A percentile compares a stretch with the other conserved stretches of the same genome.
phyloP scores from a whole-genome alignment of 108 stramenopile genomes.

The Cyclotella atomus region DNA sequence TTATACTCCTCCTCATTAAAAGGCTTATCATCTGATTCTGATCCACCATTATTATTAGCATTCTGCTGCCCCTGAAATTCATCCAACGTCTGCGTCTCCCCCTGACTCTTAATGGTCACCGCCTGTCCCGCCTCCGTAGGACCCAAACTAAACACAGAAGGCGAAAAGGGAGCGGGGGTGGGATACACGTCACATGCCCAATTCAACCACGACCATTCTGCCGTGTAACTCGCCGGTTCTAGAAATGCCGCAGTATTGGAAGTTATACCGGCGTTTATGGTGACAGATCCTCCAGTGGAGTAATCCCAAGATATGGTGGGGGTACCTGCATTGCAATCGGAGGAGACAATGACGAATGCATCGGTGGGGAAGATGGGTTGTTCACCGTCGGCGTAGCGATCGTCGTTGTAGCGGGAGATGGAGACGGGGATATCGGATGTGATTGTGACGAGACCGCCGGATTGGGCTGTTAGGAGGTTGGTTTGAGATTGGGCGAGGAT shows the following conservation, averaged over 20 bases:
- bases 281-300: not conserved
- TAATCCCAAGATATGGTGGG: constrained; percentile 23
- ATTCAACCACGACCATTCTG: constrained; percentile 4
- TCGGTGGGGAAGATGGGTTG: constrained; percentile 22
- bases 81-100: not conserved
- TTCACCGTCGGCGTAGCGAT: constrained; percentile 12
- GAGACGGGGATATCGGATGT: constrained; percentile 33
- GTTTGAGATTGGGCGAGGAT: not conserved
- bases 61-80: not conserved
- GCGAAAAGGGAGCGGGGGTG: constrained; percentile 6
- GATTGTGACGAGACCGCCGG: constrained; percentile 17
- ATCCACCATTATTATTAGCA: not conserved
- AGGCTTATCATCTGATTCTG: not conserved
- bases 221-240: constrained; percentile 8
- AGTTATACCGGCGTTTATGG: not conserved
- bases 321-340: constrained; percentile 16
- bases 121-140: constrained; percentile 3
- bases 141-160: not conserved
- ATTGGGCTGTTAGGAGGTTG: not conserved
- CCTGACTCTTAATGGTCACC: not conserved
- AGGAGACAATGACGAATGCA: constrained; percentile 20
- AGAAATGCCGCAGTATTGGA: not conserved
- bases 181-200: constrained; percentile 16
- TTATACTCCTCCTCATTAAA: constrained; percentile 4
- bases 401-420: constrained; percentile 31